Evolutionary conservation across 371 early-diverging fungal species (phyloP).

Genomic region (Saksenaea oblongispora): DNA sequence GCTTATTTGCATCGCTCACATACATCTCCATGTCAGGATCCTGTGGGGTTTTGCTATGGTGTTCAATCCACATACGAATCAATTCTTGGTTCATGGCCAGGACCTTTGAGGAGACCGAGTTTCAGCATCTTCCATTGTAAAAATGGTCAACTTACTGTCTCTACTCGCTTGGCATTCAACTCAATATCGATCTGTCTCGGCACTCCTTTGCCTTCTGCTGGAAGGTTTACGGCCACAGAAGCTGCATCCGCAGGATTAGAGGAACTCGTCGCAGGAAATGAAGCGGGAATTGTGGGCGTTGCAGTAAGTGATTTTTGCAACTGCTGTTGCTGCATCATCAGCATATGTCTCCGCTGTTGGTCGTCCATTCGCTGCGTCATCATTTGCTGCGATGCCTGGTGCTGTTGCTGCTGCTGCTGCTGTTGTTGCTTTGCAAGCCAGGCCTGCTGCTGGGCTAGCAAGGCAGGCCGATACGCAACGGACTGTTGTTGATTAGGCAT

Average conservation of each 20-base stretch:
- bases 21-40: constrained; percentile 34
- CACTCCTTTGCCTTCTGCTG: constrained; percentile 8
- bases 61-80: constrained; percentile 50
- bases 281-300: not conserved
- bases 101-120: constrained; percentile 20
- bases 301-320: constrained; percentile 14
- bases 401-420: constrained; percentile 17
- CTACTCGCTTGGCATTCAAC: constrained; percentile 37
- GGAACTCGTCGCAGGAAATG: constrained; percentile 2
- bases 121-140: not conserved
- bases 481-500: constrained; percentile 18
- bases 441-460: constrained; percentile 25
- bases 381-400: constrained; percentile 13
- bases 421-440: constrained; percentile 35
- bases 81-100: constrained; percentile 53
- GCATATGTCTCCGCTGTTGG: constrained; percentile 25
- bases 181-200: constrained; percentile 15
- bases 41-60: constrained; percentile 26
- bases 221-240: not conserved
- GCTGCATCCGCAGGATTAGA: constrained; percentile 3
- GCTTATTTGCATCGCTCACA: not conserved
- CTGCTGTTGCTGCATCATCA: constrained; percentile 32
- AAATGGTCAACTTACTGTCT: constrained; percentile 25
- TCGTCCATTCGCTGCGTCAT: constrained; percentile 27
- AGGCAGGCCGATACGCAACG: constrained; percentile 14